Evolutionary conservation across 306 rosid genomes (phyloP), one percentile per base, ranked within the genome.

Genomic region (Lithocarpus polystachyus): DNA sequence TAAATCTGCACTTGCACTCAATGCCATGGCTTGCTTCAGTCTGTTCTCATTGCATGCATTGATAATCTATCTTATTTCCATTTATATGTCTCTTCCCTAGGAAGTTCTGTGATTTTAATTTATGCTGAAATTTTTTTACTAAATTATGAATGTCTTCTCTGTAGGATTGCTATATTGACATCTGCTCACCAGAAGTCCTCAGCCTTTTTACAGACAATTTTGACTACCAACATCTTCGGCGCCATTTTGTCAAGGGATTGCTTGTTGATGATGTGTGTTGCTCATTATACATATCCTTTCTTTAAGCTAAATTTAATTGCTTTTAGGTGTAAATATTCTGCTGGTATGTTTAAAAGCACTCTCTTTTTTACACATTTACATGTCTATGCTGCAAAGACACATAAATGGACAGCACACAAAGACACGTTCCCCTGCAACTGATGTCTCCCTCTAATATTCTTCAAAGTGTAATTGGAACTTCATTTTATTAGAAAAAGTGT

Each of bases 141-240:
- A 37, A 51, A 26, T 72, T 43, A 60, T 28, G 56, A 15, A 61
- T 78, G 59, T 83, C 33, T 85, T 75, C 72, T 81, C 56, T 91
- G 89, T 89, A 96, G 99, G 99, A 96, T 89, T 96, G 99, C 85
- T 88, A 89, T 83, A 90, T 96, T 73, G 98, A 96, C 83, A 90
- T 96, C 73, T 96, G 99, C 82, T 90, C 98, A 31, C 96, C 92
- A 6, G 99, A 96, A 89, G 99, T 96, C 85, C 99, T 96, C 60
- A 91, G 94, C 87, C 90, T 93, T 77, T 96, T 96, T 79, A 93
- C 97, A 0, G 99, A 96, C 89, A 96, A 96, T 81, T 96, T 96
- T 84, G 99, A 96, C 84, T 96, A 93, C 83, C 99, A 96, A 87
- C 99, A 96, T 88, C 83, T 96, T 18, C 94, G 99, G 37, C 98